Base-by-base conservation (phyloP, 805 yeast species). In the Candida sithepensis region DNA sequence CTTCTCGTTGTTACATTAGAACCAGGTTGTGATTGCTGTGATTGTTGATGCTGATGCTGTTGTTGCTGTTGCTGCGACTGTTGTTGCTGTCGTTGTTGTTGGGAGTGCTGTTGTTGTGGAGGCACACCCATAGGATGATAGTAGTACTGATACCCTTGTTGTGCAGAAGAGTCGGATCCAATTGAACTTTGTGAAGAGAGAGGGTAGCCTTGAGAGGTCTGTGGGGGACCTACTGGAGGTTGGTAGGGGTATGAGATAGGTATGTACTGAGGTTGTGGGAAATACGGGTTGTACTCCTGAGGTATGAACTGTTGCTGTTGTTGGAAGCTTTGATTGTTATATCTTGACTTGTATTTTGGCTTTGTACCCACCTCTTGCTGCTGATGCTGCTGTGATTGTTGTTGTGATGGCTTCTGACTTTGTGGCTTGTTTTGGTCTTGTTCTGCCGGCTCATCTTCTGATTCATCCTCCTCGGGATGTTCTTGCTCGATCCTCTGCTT, bases 401-500 rank as follows among this genome's bases (percentile, higher is more conserved):
- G 43, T 30, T 30, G 20, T 18, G 19, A 20, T 32, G 4, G 19
- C 18, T 19, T 9, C 18, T 21, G 18, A n/a, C 24, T 20, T 19
- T 22, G 2, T 10, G 6, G 28, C 28, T 41, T 16, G n/a, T 28
- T 32, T 2, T 30, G 61, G 14, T 57, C 64, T 0, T 52, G 59
- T 12, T 61, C 64, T 2, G 56, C 66, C 10, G 57, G 59, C 6
- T 64, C 65, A 13, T 60, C 63, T 14, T 50, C 52, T 14, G 49
- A 47, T 13, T 48, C 51, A 8, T 53, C 61, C 8, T 58, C 64
- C 3, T 55, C 59, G 3, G 54, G 60, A 13, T 64, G 64, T n/a
- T 67, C 68, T 36, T 50, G 48, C 26, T 55, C 60, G 32, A 60
- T 46, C 68, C 45, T 71, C 68, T 47, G 72, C 56, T 47, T 73